Percentiles rank a stretch among this genome's conserved stretches.
These are phyloP conservation scores for Coffea eugenioides DNA, from an alignment of 257 asterid species.

Conservation along the genomic window DNA sequence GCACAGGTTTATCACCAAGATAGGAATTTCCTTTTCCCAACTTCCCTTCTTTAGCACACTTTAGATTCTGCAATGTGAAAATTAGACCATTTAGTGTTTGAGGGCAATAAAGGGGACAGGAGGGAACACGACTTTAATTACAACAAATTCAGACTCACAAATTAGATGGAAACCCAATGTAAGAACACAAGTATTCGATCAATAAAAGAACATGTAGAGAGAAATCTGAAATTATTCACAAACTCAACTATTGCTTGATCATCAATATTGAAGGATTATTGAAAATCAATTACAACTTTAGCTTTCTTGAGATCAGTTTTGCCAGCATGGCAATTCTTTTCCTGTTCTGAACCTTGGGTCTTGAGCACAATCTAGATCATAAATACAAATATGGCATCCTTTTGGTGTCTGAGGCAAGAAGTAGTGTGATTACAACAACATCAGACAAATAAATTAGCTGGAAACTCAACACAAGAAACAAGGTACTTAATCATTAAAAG, in stretches of 20 bases:
- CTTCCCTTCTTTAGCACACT: neutral
- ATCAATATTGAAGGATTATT: neutral
- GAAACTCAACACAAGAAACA: neutral
- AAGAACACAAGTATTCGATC: neutral
- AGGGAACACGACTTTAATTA: neutral
- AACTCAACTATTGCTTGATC: neutral
- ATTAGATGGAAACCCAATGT: neutral
- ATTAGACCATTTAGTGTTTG: neutral
- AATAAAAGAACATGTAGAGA: neutral
- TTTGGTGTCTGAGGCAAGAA: neutral
- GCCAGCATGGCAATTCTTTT: neutral
- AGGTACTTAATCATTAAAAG: neutral
- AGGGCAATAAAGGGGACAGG: neutral
- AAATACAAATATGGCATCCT: neutral
- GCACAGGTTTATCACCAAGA: no score
- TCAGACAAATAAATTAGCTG: neutral
- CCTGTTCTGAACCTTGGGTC: neutral
- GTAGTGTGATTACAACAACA: neutral
- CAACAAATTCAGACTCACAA: neutral
- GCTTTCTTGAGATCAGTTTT: slow-evolving; percentile 1
- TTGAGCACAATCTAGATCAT: neutral
- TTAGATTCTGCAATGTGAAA: slow-evolving; percentile 1
- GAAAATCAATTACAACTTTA: neutral
- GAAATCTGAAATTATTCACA: neutral
- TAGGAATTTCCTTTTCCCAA: neutral